phyloP scores from a whole-genome alignment of 2,329 filamentous ascomycete species.

The Penicillium rolfsii region DNA sequence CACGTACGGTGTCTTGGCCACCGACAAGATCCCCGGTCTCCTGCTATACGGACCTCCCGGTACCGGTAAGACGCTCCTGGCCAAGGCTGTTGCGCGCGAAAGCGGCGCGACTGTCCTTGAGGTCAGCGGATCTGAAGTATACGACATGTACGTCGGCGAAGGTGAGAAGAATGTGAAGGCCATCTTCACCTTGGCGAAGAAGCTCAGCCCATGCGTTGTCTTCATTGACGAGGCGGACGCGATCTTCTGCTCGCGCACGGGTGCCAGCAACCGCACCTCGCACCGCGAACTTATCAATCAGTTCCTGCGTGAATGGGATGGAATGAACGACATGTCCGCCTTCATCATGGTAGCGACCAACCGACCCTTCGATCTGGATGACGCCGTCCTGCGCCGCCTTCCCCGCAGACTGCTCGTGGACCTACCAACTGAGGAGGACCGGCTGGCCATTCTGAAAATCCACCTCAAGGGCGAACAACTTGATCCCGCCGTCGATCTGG shows the following conservation, averaged over 20 bases:
- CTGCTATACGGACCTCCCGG: conserved; percentile 83
- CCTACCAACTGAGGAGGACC: conserved; percentile 51
- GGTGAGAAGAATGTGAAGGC: conserved; percentile 95
- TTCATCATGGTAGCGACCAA: conserved; percentile 99
- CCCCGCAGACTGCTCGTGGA: conserved; percentile 55
- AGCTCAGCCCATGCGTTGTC: conserved; percentile 87
- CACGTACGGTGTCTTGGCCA: conserved; percentile 87
- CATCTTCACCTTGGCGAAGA: conserved; percentile 87
- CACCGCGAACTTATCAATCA: conserved; percentile 95
- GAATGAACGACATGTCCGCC: conserved; percentile 77
- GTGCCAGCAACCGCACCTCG: conserved; percentile 64
- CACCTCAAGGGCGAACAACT: conserved; percentile 54
- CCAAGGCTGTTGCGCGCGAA: conserved; percentile 67
- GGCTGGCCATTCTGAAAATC: conserved; percentile 53
- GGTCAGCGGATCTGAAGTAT: conserved; percentile 85
- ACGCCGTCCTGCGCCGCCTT: conserved; percentile 56
- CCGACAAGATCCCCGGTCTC: conserved; percentile 86
- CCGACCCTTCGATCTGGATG: conserved; percentile 88
- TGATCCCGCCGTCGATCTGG: conserved; percentile 46
- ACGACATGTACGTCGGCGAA: conserved; percentile 95
- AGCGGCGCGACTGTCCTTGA: conserved; percentile 74
- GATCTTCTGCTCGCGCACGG: conserved; percentile 76
- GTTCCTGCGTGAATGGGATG: conserved; percentile 96
- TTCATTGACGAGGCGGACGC: conserved; percentile 98
- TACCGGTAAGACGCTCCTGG: conserved; percentile 65